Evolutionary conservation across 371 early-diverging fungal species (phyloP).

Genomic region (Mortierella sp.): DNA sequence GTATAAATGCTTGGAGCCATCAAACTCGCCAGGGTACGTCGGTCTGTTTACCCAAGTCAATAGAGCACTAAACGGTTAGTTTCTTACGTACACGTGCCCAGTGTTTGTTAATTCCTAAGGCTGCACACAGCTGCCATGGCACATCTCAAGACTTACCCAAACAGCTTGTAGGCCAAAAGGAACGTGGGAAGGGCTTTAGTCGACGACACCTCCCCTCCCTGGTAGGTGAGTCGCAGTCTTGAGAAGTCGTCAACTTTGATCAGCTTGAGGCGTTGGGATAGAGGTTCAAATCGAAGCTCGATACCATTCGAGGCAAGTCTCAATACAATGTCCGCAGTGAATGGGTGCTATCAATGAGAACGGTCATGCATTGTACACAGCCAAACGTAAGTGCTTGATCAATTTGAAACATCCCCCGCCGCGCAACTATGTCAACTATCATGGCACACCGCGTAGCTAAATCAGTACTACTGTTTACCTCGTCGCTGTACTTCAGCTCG

Average conservation of each 20-base stretch:
- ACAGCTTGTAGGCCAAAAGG: slow-evolving; percentile 74
- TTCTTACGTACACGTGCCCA: not conserved
- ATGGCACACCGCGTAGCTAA: not conserved
- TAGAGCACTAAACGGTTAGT: not conserved
- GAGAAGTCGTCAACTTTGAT: slow-evolving; percentile 77
- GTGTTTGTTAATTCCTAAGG: not conserved
- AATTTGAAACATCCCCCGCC: not conserved
- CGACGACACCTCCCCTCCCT: slow-evolving; percentile 78
- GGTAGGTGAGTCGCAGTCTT: slow-evolving; percentile 74
- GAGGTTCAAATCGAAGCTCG: slow-evolving; percentile 73
- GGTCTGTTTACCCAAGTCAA: slow-evolving; percentile 57
- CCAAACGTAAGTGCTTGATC: not conserved
- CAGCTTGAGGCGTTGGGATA: slow-evolving; percentile 73
- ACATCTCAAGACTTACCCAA: slow-evolving; percentile 68
- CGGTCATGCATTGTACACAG: too few relatives aligned
- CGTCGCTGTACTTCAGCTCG: slow-evolving; percentile 77
- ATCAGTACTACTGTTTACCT: slow-evolving; percentile 57
- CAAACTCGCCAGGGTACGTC: slow-evolving; percentile 79
- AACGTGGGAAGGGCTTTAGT: slow-evolving; percentile 77
- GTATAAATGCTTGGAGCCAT: slow-evolving; percentile 66
- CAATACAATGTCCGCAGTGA: slow-evolving; percentile 72
- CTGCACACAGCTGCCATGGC: not conserved
- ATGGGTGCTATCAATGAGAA: slow-evolving; percentile 63
- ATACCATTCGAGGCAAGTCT: slow-evolving; percentile 74
- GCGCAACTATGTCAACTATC: not conserved